Conservation (phyloP, 2,329 filamentous ascomycete species). For the Allantophomopsis cytisporea region DNA sequence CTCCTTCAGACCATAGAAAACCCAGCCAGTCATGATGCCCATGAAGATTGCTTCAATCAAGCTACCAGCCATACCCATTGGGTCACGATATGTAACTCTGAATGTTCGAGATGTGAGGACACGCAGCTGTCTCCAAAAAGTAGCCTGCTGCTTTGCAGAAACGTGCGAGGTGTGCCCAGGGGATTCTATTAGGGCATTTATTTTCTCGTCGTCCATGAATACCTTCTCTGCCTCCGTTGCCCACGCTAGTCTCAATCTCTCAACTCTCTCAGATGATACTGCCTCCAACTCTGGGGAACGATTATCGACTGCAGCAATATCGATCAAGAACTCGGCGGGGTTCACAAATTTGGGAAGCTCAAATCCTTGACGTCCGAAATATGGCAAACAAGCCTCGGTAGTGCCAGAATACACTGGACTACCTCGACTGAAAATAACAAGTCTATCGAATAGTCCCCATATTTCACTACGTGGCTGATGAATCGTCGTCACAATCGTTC, state of each 20-base stretch:
- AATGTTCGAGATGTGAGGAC: conserved; percentile 59
- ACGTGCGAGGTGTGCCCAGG: neutral
- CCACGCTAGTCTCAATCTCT: conserved; percentile 50
- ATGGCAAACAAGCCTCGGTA: conserved; percentile 40
- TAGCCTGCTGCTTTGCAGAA: conserved; percentile 26
- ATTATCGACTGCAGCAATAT: conserved; percentile 62
- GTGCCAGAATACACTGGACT: conserved; percentile 55
- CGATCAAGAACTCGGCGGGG: conserved; percentile 64
- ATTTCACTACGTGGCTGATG: conserved; percentile 71
- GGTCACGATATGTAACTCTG: conserved; percentile 62
- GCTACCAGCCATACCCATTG: conserved; percentile 60
- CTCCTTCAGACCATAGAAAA: conserved; percentile 52
- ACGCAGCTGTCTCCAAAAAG: conserved; percentile 45
- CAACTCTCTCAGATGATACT: conserved; percentile 42
- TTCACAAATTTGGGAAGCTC: conserved; percentile 60
- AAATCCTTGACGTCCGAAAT: conserved; percentile 49
- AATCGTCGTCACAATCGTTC: conserved; percentile 62
- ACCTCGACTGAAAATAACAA: conserved; percentile 55
- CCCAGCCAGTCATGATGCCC: conserved; percentile 59
- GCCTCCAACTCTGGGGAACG: conserved; percentile 52
- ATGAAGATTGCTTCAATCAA: conserved; percentile 57
- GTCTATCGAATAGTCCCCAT: conserved; percentile 62
- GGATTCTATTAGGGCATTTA: conserved; percentile 2
- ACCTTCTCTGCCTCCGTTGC: conserved; percentile 18
- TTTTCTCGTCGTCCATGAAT: conserved; percentile 6